A percentile compares a stretch with the other conserved stretches of the same genome.
Conservation (phyloP, 345 rosid species). For the Rhizophora mangle region DNA sequence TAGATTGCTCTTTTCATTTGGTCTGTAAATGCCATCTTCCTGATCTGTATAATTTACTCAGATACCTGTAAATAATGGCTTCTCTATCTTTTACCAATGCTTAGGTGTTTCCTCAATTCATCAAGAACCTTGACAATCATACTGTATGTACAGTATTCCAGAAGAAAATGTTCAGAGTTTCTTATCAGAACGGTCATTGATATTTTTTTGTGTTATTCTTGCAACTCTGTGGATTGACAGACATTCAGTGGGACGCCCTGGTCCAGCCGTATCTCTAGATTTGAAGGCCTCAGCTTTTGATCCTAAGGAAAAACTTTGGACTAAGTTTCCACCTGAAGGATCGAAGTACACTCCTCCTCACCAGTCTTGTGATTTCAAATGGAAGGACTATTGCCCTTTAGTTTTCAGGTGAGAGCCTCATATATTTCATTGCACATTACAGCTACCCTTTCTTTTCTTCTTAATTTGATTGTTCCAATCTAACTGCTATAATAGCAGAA, state of each 20-base stretch:
- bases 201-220: not conserved
- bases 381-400: conserved; percentile 98
- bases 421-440: conserved; percentile 1
- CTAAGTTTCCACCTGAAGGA: conserved; percentile 91
- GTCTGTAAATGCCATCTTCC: no score
- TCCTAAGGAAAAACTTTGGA: conserved; percentile 96
- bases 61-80: no score
- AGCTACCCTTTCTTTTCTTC: not conserved
- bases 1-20: no score
- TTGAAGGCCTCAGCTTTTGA: conserved; percentile 85
- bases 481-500: not conserved
- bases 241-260: conserved; percentile 92
- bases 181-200: not conserved
- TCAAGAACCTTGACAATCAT: no score
- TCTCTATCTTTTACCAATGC: no score
- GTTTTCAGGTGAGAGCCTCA: conserved; percentile 71
- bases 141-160: not conserved
- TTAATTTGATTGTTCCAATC: not conserved
- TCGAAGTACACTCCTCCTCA: conserved; percentile 98
- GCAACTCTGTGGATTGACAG: conserved; percentile 30
- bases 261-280: conserved; percentile 85
- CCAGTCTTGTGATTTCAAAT: conserved; percentile 79
- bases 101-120: no score
- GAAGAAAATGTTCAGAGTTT: not conserved
- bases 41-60: no score